These are phyloP conservation scores for Botrytis paeoniae DNA, from an alignment of 2,329 filamentous ascomycete species.

Conservation along the genomic window DNA sequence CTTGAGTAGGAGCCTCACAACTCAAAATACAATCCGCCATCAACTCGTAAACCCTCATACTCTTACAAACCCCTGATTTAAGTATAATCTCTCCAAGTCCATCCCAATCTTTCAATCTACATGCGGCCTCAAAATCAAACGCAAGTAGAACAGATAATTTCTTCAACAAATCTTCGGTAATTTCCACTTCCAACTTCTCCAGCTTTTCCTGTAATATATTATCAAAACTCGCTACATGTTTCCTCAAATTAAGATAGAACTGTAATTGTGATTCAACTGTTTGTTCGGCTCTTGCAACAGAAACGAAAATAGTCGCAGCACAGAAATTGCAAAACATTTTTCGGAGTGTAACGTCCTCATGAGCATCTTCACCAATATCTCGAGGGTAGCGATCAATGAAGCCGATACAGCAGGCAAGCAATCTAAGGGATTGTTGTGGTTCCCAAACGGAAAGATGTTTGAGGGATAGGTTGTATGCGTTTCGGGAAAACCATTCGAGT, in stretches of 20 bases:
- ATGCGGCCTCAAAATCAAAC: constrained; percentile 76
- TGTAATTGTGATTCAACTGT: constrained; percentile 51
- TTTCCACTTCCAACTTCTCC: constrained; percentile 43
- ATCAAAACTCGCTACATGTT: constrained; percentile 60
- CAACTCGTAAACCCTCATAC: constrained; percentile 52
- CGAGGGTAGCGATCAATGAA: constrained; percentile 52
- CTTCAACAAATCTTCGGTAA: constrained; percentile 51
- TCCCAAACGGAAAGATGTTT: constrained; percentile 57
- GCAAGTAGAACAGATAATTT: constrained; percentile 68
- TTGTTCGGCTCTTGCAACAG: constrained; percentile 52
- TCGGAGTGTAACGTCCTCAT: constrained; percentile 54
- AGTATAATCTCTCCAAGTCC: constrained; percentile 59
- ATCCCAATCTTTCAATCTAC: constrained; percentile 66
- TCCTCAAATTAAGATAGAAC: constrained; percentile 59
- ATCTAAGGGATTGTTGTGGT: constrained; percentile 50
- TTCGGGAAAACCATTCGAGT: constrained; percentile 80
- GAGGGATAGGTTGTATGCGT: constrained; percentile 74
- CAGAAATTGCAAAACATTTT: constrained; percentile 71
- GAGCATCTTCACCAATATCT: constrained; percentile 43
- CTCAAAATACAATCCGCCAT: constrained; percentile 65
- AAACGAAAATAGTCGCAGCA: constrained; percentile 49
- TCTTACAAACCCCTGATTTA: constrained; percentile 46
- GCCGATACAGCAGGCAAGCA: constrained; percentile 53
- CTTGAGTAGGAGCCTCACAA: constrained; percentile 49
- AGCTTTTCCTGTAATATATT: constrained; percentile 42